Evolutionary conservation across 306 rosid species (phyloP).

Genomic region (Fagus sylvatica): DNA sequence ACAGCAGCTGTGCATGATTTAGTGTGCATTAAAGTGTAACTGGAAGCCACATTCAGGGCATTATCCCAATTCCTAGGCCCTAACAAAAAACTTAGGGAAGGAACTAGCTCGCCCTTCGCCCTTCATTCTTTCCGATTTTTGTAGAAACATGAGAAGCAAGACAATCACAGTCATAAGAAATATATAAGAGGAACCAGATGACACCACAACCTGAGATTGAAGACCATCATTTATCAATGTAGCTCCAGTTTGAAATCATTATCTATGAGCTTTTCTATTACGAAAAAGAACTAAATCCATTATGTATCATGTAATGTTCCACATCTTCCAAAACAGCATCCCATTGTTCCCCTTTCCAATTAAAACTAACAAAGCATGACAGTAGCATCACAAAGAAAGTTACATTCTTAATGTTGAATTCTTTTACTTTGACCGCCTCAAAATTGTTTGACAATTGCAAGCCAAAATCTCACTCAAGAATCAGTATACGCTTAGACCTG

Average conservation of each 20-base stretch:
- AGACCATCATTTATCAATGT: neutral
- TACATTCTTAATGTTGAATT: neutral
- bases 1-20: too few relatives aligned
- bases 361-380: neutral
- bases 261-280: neutral
- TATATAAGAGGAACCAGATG: neutral
- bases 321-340: neutral
- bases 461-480: neutral
- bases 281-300: neutral
- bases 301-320: neutral
- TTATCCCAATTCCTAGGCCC: too few relatives aligned
- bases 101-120: too few relatives aligned
- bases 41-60: too few relatives aligned
- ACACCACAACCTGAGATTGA: neutral
- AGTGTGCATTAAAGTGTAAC: too few relatives aligned
- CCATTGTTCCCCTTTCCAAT: too few relatives aligned
- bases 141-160: neutral
- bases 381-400: neutral
- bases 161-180: neutral
- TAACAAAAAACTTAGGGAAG: too few relatives aligned
- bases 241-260: neutral
- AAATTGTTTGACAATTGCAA: neutral
- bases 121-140: too few relatives aligned
- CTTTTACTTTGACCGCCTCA: neutral
- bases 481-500: neutral